Conservation (phyloP, 352 stramenopile genomes). For the Nothophytophthora sp. region DNA sequence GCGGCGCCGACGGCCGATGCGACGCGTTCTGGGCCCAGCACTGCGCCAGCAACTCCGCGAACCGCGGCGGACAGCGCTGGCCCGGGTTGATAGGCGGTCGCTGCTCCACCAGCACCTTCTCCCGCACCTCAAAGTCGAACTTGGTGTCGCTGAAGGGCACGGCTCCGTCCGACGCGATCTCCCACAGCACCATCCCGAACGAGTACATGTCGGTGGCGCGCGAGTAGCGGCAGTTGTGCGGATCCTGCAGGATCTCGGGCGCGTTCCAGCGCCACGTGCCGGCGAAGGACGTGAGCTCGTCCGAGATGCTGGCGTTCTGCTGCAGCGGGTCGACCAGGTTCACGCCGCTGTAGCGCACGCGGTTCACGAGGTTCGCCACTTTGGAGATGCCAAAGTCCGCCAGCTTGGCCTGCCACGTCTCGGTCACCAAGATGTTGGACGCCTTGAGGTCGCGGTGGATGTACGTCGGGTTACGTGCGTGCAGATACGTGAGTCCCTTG, state of each 20-base stretch:
- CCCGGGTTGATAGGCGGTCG: slow-evolving; percentile 51
- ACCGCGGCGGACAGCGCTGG: slow-evolving; percentile 47
- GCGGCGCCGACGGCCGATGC: slow-evolving; percentile 41
- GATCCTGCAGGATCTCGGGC: slow-evolving; percentile 63
- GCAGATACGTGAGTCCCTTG: slow-evolving; percentile 70
- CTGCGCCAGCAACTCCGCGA: slow-evolving; percentile 57
- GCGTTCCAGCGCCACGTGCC: slow-evolving; percentile 77
- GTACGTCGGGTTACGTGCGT: slow-evolving; percentile 72
- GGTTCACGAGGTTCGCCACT: slow-evolving; percentile 46
- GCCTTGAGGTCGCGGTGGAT: slow-evolving; percentile 76
- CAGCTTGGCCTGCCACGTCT: slow-evolving; percentile 73
- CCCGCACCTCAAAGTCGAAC: slow-evolving; percentile 72
- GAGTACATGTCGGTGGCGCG: slow-evolving; percentile 73
- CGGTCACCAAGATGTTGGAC: slow-evolving; percentile 74
- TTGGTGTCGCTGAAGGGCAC: slow-evolving; percentile 64
- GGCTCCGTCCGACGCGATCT: slow-evolving; percentile 62
- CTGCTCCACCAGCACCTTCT: slow-evolving; percentile 56
- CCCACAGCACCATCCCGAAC: slow-evolving; percentile 76
- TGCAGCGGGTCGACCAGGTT: slow-evolving; percentile 29
- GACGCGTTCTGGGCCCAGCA: slow-evolving; percentile 59
- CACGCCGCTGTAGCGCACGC: slow-evolving; percentile 35
- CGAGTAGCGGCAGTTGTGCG: slow-evolving; percentile 66
- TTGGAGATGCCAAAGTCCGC: slow-evolving; percentile 60
- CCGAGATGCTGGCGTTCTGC: slow-evolving; percentile 44
- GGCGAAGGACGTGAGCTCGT: slow-evolving; percentile 65